Base-by-base conservation (phyloP, 257 asterid species). In the Rehmannia glutinosa region DNA sequence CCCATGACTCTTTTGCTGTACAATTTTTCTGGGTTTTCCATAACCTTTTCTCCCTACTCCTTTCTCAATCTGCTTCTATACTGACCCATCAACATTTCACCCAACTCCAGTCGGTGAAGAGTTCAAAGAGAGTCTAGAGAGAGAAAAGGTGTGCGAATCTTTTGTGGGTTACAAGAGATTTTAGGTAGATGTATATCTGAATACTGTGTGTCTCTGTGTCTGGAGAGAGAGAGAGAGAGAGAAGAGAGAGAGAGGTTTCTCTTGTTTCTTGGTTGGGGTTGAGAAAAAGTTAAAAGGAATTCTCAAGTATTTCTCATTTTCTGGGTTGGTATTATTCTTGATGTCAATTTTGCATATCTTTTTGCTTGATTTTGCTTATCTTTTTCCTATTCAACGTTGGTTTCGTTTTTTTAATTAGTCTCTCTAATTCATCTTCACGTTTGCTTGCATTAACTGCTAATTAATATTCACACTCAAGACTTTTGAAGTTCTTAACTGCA, bases 101-200 rank as follows among this genome's bases (percentile, higher is more conserved):
- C 71, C 24, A 68, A 69, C 59, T 71, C 71, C 77, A 72, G 65
- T 66, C 30, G 68, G 69, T 70, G 69, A 62, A 67, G 68, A 54
- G 55, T 20, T 68, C 61, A 67, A 76, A 16, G 72, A 63, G 53
- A 66, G 30, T 24, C 52, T 54, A 33, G 64, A 68, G 67, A 78
- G 75, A 62, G 70, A 62, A 71, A 62, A 62, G 50, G 58, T 2
- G 38, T 28, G 50, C n/a, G 59, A 62, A 63, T 61, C 64, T 71
- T n/a, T 51, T 36, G 56, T 39, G 76, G 71, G 66, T 63, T 55
- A 42, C 32, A 52, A n/a, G 54, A 54, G 45, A 53, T 54, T 54
- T 54, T 68, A 38, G 52, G 63, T 17, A 19, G 25, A 24, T 38
- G 36, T 52, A 36, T 63, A 1, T 66, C 39, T 8, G 16, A 13